phyloP scores from a whole-genome alignment of 2,329 filamentous ascomycete species.

The Microascus cirrosus region DNA sequence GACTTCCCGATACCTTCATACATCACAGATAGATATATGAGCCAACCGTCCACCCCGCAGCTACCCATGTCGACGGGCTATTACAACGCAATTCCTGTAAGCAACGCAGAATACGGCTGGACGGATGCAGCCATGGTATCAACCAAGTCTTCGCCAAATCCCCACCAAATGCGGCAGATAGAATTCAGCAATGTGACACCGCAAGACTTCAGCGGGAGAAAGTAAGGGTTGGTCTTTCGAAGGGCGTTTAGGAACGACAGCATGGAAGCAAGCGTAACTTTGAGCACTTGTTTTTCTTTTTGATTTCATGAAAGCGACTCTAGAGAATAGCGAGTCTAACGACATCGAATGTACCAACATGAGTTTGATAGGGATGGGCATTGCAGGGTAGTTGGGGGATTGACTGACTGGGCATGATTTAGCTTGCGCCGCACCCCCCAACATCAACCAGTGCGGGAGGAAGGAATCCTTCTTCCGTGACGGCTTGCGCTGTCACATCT shows the following conservation, averaged over 20 bases:
- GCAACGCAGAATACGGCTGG: conserved; percentile 39
- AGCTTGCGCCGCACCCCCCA: background rate
- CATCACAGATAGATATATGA: conserved; percentile 26
- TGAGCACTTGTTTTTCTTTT: background rate
- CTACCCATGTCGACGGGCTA: conserved; percentile 28
- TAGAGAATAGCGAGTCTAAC: background rate
- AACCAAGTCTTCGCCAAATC: conserved; percentile 20
- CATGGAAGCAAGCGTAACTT: background rate
- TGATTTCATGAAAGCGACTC: background rate
- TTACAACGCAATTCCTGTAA: conserved; percentile 20
- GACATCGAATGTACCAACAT: conserved; percentile 1
- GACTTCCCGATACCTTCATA: conserved; percentile 37
- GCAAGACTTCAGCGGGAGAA: conserved; percentile 2
- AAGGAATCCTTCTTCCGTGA: background rate
- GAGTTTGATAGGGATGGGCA: background rate
- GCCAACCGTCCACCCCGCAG: conserved; percentile 35
- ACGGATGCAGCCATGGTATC: conserved; percentile 24
- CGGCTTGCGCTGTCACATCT: background rate
- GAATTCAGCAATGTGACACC: conserved; percentile 25
- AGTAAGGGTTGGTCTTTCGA: background rate
- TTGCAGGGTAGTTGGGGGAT: background rate
- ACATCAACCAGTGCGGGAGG: background rate
- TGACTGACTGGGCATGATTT: background rate
- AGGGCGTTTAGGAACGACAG: background rate
- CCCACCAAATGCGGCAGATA: conserved; percentile 15